Conservation (phyloP, 2,329 filamentous ascomycete genomes). For the Paramyrothecium sp. region DNA sequence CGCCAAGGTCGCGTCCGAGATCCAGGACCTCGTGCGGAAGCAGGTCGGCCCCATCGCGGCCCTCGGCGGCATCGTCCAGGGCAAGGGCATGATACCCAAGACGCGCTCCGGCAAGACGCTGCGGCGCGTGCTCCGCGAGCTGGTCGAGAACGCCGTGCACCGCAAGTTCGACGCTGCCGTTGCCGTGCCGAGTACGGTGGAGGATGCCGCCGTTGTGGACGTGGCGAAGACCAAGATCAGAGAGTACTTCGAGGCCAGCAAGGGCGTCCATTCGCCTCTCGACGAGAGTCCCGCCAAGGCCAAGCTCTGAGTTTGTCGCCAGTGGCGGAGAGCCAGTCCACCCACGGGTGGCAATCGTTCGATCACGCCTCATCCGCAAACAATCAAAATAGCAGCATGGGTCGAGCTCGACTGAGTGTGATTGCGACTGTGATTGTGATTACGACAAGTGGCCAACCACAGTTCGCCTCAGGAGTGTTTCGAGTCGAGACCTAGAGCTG, state of each 20-base stretch:
- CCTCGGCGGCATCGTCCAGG: slow-evolving; percentile 82
- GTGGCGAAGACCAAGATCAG: slow-evolving; percentile 69
- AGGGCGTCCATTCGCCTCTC: slow-evolving; percentile 38
- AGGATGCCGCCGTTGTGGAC: slow-evolving; percentile 73
- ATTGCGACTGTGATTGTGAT: no score
- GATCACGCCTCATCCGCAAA: no score
- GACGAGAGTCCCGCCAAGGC: slow-evolving; percentile 48
- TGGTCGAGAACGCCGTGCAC: slow-evolving; percentile 78
- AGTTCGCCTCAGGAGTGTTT: no score
- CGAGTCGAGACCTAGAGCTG: no score
- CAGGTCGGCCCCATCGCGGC: slow-evolving; percentile 87
- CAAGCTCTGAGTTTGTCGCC: slow-evolving; percentile 40
- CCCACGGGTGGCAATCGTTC: no score
- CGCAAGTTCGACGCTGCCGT: slow-evolving; percentile 72
- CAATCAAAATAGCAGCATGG: no score
- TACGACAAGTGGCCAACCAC: no score
- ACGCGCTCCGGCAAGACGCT: slow-evolving; percentile 91
- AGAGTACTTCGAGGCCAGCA: slow-evolving; percentile 68
- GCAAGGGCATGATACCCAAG: slow-evolving; percentile 84
- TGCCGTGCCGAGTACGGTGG: slow-evolving; percentile 78
- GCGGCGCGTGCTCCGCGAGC: slow-evolving; percentile 74
- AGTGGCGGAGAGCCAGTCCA: background rate
- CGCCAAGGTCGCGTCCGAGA: slow-evolving; percentile 49
- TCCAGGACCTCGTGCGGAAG: slow-evolving; percentile 69
- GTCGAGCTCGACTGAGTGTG: no score